These are phyloP conservation scores for Neoboletus subvelutipes DNA, from an alignment of 768 basidiomycete genomes.

Conservation along the genomic window DNA sequence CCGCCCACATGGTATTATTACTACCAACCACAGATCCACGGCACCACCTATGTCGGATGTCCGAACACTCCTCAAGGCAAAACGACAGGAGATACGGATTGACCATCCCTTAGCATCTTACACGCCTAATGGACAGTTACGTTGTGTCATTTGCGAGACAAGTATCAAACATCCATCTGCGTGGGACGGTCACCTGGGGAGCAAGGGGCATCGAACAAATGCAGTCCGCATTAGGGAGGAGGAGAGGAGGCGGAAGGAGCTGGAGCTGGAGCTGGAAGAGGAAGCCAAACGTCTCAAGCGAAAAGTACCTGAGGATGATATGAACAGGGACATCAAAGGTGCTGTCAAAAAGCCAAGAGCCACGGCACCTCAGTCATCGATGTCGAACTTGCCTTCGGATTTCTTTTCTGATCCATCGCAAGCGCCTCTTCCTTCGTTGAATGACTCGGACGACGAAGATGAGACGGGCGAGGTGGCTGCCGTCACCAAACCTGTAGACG, in stretches of 20 bases:
- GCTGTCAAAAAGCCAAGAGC: slow-evolving; percentile 34
- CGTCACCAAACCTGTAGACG: neutral
- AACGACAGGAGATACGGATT: slow-evolving; percentile 71
- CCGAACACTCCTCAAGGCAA: slow-evolving; percentile 80
- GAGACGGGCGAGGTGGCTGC: slow-evolving; percentile 24
- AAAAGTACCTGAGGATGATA: slow-evolving; percentile 25
- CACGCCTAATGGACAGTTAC: slow-evolving; percentile 60
- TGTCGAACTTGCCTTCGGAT: slow-evolving; percentile 52
- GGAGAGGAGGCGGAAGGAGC: slow-evolving; percentile 42
- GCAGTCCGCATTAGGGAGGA: slow-evolving; percentile 59
- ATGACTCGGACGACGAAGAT: slow-evolving; percentile 45
- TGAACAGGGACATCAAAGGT: slow-evolving; percentile 24
- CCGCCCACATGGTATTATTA: no score
- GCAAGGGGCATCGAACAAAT: slow-evolving; percentile 73
- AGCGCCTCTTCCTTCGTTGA: slow-evolving; percentile 37
- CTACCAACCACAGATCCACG: neutral
- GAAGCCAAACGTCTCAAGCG: slow-evolving; percentile 39
- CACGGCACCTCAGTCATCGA: slow-evolving; percentile 12
- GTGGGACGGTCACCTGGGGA: slow-evolving; percentile 87
- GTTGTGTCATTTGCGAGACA: slow-evolving; percentile 63
- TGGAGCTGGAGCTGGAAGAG: slow-evolving; percentile 29
- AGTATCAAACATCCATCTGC: slow-evolving; percentile 72
- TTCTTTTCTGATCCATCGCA: slow-evolving; percentile 82
- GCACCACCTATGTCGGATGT: slow-evolving; percentile 63
- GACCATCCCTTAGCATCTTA: slow-evolving; percentile 75